Percentiles rank a stretch among this genome's conserved stretches.
Conservation (phyloP, 176 grass and related monocot genomes). For the Carex parvula region DNA sequence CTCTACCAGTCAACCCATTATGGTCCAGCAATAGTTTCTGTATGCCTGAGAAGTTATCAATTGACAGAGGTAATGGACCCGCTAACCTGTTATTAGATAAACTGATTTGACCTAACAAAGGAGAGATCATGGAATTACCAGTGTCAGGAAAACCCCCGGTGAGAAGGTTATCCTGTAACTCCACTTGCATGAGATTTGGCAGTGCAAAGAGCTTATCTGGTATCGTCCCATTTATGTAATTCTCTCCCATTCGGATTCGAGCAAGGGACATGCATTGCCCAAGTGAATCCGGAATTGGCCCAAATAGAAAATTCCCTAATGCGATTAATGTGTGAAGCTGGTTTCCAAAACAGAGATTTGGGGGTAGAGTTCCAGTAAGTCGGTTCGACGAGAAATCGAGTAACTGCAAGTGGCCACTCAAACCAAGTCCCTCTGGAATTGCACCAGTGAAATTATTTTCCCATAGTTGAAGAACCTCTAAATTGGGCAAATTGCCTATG, state of each 20-base stretch:
- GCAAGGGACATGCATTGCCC: conserved; percentile 48
- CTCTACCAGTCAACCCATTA: conserved; percentile 51
- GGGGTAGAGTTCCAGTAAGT: conserved; percentile 63
- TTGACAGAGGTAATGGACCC: conserved; percentile 49
- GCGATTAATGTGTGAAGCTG: conserved; percentile 77
- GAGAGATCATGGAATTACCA: conserved; percentile 34
- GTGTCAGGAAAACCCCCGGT: conserved; percentile 51
- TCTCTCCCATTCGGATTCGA: conserved; percentile 71
- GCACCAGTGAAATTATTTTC: conserved; percentile 92
- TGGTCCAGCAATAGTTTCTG: conserved; percentile 72
- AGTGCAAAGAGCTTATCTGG: conserved; percentile 56
- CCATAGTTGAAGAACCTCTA: conserved; percentile 94
- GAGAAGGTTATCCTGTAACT: conserved; percentile 86
- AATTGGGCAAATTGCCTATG: conserved; percentile 55
- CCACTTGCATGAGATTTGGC: conserved; percentile 73
- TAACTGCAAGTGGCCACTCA: conserved; percentile 44
- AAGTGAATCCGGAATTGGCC: conserved; percentile 54
- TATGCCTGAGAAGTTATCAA: conserved; percentile 54
- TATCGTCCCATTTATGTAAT: conserved; percentile 78
- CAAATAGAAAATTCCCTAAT: conserved; percentile 74
- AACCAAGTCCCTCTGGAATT: conserved; percentile 53
- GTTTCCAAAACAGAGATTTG: conserved; percentile 51
- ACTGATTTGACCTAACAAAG: conserved; percentile 56
- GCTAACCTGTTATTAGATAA: conserved; percentile 61
- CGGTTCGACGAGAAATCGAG: conserved; percentile 77